phyloP scores from a whole-genome alignment of 2,329 filamentous ascomycete genomes.

The Neopestalotiopsis rosae region DNA sequence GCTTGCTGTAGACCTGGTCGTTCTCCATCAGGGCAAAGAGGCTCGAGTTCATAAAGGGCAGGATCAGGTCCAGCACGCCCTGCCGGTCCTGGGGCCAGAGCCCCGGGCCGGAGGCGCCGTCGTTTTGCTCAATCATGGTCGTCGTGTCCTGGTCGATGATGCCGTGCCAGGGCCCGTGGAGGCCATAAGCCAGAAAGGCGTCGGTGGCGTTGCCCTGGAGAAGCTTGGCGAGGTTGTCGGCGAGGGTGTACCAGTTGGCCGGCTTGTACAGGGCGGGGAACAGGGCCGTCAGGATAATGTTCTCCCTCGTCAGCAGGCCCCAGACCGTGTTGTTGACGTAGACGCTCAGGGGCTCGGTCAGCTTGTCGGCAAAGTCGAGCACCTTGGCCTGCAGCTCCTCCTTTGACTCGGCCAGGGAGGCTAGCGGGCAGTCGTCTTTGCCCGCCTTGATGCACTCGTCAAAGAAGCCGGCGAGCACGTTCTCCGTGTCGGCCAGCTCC shows the following conservation, averaged over 20 bases:
- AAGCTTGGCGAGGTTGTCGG: slow-evolving; percentile 39
- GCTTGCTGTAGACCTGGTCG: slow-evolving; percentile 33
- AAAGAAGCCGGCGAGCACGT: slow-evolving; percentile 47
- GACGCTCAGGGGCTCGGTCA: slow-evolving; percentile 44
- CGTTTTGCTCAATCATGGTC: slow-evolving; percentile 37
- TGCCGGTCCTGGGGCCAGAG: slow-evolving; percentile 41
- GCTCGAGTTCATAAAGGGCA: slow-evolving; percentile 38
- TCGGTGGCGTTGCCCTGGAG: slow-evolving; percentile 46
- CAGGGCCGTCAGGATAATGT: slow-evolving; percentile 41
- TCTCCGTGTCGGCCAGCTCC: slow-evolving; percentile 48
- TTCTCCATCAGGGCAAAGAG: slow-evolving; percentile 35
- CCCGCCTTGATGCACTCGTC: slow-evolving; percentile 54
- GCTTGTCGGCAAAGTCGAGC: slow-evolving; percentile 34
- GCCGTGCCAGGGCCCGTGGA: slow-evolving; percentile 19
- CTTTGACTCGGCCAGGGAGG: slow-evolving; percentile 40
- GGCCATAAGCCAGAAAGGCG: slow-evolving; percentile 41
- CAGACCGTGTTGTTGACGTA: slow-evolving; percentile 48
- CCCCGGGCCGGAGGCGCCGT: slow-evolving; percentile 34
- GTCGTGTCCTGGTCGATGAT: slow-evolving; percentile 32
- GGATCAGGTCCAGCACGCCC: slow-evolving; percentile 39
- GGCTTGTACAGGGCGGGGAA: slow-evolving; percentile 47
- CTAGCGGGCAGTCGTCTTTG: slow-evolving; percentile 48
- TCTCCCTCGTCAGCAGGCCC: slow-evolving; percentile 42
- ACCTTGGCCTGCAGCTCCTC: slow-evolving; percentile 41
- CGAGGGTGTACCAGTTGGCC: slow-evolving; percentile 40